Evolutionary conservation across 768 basidiomycete species (phyloP).

Genomic region (Tricholomella constricta): DNA sequence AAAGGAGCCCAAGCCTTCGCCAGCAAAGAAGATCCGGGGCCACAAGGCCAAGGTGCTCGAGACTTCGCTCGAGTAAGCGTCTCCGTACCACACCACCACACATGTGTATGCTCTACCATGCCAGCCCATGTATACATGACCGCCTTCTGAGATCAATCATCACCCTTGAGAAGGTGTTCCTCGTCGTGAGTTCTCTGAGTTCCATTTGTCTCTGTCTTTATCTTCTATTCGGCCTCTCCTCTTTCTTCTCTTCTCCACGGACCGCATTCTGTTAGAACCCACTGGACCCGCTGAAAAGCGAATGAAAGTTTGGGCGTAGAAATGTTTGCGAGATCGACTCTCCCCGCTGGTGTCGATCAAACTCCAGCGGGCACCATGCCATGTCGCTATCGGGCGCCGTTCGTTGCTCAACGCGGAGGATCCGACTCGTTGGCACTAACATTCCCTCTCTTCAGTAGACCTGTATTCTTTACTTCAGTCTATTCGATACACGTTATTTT

Average conservation of each 20-base stretch:
- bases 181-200: slow-evolving; percentile 6
- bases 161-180: slow-evolving; percentile 7
- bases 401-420: slow-evolving; percentile 55
- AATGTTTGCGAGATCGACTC: slow-evolving; percentile 82
- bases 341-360: slow-evolving; percentile 60
- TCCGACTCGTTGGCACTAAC: slow-evolving; percentile 78
- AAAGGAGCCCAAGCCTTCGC: slow-evolving; percentile 67
- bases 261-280: slow-evolving; percentile 91
- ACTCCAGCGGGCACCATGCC: slow-evolving; percentile 56
- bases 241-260: slow-evolving; percentile 11
- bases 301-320: slow-evolving; percentile 91
- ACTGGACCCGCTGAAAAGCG: slow-evolving; percentile 64
- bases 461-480: background rate
- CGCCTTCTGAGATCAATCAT: slow-evolving; percentile 29
- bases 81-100: slow-evolving; percentile 16
- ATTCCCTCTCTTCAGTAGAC: slow-evolving; percentile 28
- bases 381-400: slow-evolving; percentile 82
- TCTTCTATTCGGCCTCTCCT: slow-evolving; percentile 11
- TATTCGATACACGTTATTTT: background rate
- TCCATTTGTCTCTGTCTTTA: background rate
- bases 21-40: slow-evolving; percentile 71
- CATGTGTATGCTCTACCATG: slow-evolving; percentile 23
- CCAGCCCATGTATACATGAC: slow-evolving; percentile 25
- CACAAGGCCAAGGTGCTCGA: slow-evolving; percentile 52
- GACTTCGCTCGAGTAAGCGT: slow-evolving; percentile 20